A percentile compares a stretch with the other conserved stretches of the same genome.
These are phyloP conservation scores for Kodamaea ohmeri DNA, from an alignment of 1,139 yeast genomes.

Conservation along the genomic window DNA sequence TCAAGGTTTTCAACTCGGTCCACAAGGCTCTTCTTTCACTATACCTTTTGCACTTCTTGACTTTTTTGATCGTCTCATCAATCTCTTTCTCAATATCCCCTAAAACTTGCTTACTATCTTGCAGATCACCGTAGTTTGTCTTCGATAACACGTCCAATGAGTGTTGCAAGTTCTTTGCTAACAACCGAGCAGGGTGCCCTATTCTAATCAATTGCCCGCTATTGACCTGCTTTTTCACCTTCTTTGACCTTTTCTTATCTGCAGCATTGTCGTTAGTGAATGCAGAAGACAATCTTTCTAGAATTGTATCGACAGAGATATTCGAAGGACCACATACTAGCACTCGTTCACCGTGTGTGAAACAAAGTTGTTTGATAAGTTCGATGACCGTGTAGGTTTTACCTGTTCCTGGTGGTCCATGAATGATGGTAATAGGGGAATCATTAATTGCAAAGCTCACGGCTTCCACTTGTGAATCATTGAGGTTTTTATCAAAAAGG, in stretches of 20 bases:
- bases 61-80: constrained; percentile 51
- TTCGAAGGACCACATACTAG: constrained; percentile 95
- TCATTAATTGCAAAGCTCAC: constrained; percentile 37
- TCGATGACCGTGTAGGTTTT: constrained; percentile 85
- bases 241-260: constrained; percentile 18
- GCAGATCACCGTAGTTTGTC: constrained; percentile 25
- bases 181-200: constrained; percentile 90
- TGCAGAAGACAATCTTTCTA: constrained; percentile 64
- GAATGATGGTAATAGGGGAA: constrained; percentile 46
- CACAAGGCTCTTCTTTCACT: constrained; percentile 66
- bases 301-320: constrained; percentile 88
- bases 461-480: constrained; percentile 61
- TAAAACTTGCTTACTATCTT: constrained; percentile 59
- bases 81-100: constrained; percentile 73
- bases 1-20: constrained; percentile 62
- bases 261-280: constrained; percentile 19
- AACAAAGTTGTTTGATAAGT: constrained; percentile 68
- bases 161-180: constrained; percentile 62
- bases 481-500: constrained; percentile 54
- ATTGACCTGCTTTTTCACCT: constrained; percentile 26
- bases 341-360: constrained; percentile 57
- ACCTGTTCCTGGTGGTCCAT: constrained; percentile 55
- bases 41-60: constrained; percentile 65
- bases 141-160: constrained; percentile 75
- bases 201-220: constrained; percentile 67